These are phyloP conservation scores for Phialophora expanda DNA, from an alignment of 2,329 filamentous ascomycete species.

Conservation along the genomic window DNA sequence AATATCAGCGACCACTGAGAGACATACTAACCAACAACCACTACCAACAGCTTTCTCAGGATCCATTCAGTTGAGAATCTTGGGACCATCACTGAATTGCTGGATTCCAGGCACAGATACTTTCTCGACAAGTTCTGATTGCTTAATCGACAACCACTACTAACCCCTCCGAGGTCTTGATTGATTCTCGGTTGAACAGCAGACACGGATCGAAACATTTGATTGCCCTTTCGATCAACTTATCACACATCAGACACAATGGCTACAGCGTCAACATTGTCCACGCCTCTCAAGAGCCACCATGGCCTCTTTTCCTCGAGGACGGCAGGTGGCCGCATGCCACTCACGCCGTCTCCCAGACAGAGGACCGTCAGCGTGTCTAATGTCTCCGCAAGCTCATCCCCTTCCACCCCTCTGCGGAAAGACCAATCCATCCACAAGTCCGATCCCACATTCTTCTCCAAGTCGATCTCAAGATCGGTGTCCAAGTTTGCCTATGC, in stretches of 20 bases:
- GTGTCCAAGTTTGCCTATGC: constrained; percentile 69
- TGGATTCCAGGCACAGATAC: constrained; percentile 42
- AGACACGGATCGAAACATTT: constrained; percentile 54
- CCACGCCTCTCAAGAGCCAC: constrained; percentile 94
- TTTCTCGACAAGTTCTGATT: constrained; percentile 43
- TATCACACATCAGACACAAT: constrained; percentile 60
- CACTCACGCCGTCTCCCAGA: constrained; percentile 88
- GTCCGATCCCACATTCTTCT: constrained; percentile 75
- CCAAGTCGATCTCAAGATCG: constrained; percentile 62
- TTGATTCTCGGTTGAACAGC: constrained; percentile 38
- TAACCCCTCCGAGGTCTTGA: constrained; percentile 42
- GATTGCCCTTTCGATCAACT: constrained; percentile 54
- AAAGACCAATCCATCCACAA: constrained; percentile 74
- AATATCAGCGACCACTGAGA: constrained; percentile 40
- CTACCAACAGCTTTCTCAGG: constrained; percentile 41
- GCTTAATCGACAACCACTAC: constrained; percentile 44
- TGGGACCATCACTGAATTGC: constrained; percentile 44
- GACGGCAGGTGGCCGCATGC: constrained; percentile 92
- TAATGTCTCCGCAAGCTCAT: constrained; percentile 62
- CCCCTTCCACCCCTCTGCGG: constrained; percentile 77
- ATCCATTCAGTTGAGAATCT: constrained; percentile 49
- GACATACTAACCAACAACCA: constrained; percentile 43
- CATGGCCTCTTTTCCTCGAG: constrained; percentile 88
- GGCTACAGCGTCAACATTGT: constrained; percentile 75
- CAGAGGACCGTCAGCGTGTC: constrained; percentile 58